A percentile compares a stretch with the other conserved stretches of the same genome.
Conservation (phyloP, 306 rosid species). For the Vigna mungo region DNA sequence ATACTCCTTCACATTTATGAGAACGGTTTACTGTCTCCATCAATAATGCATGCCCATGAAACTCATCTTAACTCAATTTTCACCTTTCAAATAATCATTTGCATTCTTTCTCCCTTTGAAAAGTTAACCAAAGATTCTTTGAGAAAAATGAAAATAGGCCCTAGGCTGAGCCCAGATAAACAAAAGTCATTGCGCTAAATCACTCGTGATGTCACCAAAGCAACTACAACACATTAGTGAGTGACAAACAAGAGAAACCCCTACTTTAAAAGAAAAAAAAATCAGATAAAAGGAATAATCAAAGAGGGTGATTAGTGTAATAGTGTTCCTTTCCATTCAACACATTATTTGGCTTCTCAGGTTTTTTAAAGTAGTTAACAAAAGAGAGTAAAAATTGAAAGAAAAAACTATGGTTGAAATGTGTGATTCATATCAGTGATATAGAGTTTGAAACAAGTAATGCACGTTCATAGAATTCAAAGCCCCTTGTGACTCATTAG, state of each 20-base stretch:
- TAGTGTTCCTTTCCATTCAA: not conserved
- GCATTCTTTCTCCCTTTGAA: not conserved
- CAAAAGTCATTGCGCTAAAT: not conserved
- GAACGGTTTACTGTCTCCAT: not conserved
- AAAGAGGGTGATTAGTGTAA: not conserved
- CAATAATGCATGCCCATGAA: not conserved
- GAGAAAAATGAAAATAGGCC: not conserved
- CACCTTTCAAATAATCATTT: constrained; percentile 6
- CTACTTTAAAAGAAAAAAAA: not conserved
- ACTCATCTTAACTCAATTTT: not conserved
- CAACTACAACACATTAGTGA: not conserved
- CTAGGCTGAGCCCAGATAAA: not conserved
- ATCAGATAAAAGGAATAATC: not conserved
- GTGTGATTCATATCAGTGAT: not conserved
- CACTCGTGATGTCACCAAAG: not conserved
- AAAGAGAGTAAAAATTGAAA: not conserved
- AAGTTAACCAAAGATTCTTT: not conserved
- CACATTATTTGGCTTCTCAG: not conserved
- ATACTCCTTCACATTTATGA: not conserved
- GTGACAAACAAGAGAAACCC: not conserved
- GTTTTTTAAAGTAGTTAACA: too few relatives aligned
- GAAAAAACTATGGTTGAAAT: not conserved
- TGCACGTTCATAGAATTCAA: not conserved
- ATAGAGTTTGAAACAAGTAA: not conserved
- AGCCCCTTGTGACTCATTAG: not conserved